Base-by-base conservation (phyloP, 2,329 filamentous ascomycete genomes). In the Coleophoma crateriformis region DNA sequence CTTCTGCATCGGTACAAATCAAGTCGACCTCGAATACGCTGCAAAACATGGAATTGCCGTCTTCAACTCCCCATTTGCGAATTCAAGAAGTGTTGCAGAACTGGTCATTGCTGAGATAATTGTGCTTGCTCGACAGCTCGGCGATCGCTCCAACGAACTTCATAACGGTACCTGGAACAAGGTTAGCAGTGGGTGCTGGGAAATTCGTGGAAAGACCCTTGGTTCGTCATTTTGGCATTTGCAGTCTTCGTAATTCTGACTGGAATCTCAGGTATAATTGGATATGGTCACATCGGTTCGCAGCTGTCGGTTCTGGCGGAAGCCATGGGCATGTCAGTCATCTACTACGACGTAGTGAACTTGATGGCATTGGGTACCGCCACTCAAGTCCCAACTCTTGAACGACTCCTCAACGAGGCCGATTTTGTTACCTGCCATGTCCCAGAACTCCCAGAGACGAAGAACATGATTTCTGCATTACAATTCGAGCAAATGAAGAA, bases 61-160 rank as follows among this genome's bases (percentile, higher is more conserved):
- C 56, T 99, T 99, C 82, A 99, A 99, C 74, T 97, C 94, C 42
- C 94, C 94, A 1, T 99, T 99, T 72, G 91, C 88, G 72, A 99
- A 99, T 73, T 97, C 92, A 8, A 87, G 94, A 67, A 95, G 89
- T 67, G 94, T 99, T 46, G 94, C 94, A 50, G 94, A 99, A 75
- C 77, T 97, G 50, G 90, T 97, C 61, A 96, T 99, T 66, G 87
- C 78, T 48, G 92, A 96, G 71, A 91, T 99, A 64, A 96, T 99
- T 63, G 76, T 79, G 37, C 84, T 99, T 48, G 94, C 94, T 19
- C 86, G 94, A 52, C 94, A 99, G 71, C 78, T 99, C 33, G 86
- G 89, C 54, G 94, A 99, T 70, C 88, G 94, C 60, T 96, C 89
- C 54, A 90, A 82, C 62, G 94, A 99, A 73, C 83, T 99, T 80